phyloP scores from a whole-genome alignment of 208 protist genomes.

The Phytomonas francai region DNA sequence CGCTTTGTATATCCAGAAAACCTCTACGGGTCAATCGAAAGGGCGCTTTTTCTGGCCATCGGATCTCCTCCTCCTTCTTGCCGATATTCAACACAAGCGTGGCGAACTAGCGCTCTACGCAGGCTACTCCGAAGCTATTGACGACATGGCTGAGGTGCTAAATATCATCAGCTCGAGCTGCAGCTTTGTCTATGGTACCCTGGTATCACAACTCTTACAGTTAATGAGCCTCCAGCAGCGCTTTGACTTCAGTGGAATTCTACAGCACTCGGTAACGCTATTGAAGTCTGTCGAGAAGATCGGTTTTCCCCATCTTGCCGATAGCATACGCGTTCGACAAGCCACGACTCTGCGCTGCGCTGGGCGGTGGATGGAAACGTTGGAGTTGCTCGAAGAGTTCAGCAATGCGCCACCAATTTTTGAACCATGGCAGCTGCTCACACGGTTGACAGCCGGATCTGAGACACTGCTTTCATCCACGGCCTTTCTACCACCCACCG shows the following conservation, averaged over 20 bases:
- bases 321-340: conserved; percentile 13
- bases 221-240: conserved; percentile 25
- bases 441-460: not conserved
- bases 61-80: conserved; percentile 62
- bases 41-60: conserved; percentile 38
- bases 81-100: conserved; percentile 42
- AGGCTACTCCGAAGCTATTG: conserved; percentile 23
- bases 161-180: conserved; percentile 28
- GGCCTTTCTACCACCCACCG: not conserved
- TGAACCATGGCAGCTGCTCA: not conserved
- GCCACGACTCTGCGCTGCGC: conserved; percentile 11
- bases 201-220: conserved; percentile 46
- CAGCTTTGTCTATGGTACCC: conserved; percentile 58
- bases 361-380: conserved; percentile 4
- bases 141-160: conserved; percentile 21
- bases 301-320: conserved; percentile 23
- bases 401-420: not conserved
- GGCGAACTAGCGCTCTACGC: conserved; percentile 53
- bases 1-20: not conserved
- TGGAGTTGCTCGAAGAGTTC: conserved; percentile 7
- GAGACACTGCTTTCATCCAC: not conserved
- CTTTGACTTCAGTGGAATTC: conserved; percentile 25
- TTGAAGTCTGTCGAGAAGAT: conserved; percentile 27
- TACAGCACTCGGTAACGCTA: conserved; percentile 19
- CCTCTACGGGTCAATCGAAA: not conserved